Percentiles rank a stretch among this genome's conserved stretches.
Evolutionary conservation across 139 green algal species (phyloP).

Genomic region (Chlamydomonas asymmetrica): DNA sequence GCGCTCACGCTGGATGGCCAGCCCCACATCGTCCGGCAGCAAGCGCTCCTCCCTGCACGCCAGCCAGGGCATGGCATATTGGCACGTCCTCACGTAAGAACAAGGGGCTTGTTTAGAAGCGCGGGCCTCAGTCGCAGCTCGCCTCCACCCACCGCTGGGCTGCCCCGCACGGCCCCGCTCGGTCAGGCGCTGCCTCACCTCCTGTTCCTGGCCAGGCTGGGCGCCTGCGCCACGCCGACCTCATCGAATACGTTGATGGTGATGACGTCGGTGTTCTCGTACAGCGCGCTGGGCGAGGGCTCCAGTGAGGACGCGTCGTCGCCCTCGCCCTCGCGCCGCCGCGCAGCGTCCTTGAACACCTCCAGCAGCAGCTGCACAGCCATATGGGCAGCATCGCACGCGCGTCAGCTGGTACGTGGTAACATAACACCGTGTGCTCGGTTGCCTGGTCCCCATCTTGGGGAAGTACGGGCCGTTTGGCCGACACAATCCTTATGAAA

Average conservation of each 20-base stretch:
- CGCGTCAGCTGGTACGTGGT: too few species aligned
- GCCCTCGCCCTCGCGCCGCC: neutral
- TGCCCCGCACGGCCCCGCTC: too few species aligned
- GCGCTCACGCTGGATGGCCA: conserved; percentile 54
- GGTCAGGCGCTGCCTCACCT: neutral
- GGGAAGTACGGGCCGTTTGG: too few species aligned
- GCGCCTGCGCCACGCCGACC: conserved; percentile 28
- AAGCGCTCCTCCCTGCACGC: neutral
- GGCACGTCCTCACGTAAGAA: too few species aligned
- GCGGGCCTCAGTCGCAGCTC: too few species aligned
- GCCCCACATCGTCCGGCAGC: conserved; percentile 33
- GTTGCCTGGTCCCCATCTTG: too few species aligned
- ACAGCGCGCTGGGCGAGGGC: conserved; percentile 31
- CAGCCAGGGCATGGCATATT: too few species aligned
- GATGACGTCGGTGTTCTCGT: conserved; percentile 35
- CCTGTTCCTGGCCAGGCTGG: neutral
- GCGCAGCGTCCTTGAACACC: conserved; percentile 14
- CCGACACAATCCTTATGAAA: too few species aligned
- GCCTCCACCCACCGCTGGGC: neutral
- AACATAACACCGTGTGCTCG: too few species aligned
- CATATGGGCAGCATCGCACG: too few species aligned
- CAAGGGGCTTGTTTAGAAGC: too few species aligned
- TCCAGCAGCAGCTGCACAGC: conserved; percentile 14
- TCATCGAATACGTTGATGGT: conserved; percentile 70
- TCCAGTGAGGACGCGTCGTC: conserved; percentile 27